These are phyloP conservation scores for Phlegmacium glaucopus DNA, from an alignment of 768 basidiomycete species.

Conservation along the genomic window DNA sequence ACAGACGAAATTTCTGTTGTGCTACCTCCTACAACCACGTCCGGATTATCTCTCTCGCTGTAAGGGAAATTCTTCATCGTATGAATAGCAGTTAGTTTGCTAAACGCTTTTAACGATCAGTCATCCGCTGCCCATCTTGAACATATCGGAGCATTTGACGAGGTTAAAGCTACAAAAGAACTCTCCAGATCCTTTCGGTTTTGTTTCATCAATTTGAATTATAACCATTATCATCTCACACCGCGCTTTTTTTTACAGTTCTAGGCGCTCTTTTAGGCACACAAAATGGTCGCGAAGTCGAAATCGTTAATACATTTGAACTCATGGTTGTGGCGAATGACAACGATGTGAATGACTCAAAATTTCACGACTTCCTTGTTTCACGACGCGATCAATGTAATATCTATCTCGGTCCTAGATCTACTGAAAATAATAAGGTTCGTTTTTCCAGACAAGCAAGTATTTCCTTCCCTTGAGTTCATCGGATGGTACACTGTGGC, in stretches of 20 bases:
- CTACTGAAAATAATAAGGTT: neutral
- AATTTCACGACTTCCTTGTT: slow-evolving; percentile 66
- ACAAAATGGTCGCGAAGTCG: slow-evolving; percentile 91
- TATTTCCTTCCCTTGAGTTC: slow-evolving; percentile 95
- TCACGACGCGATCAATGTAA: slow-evolving; percentile 88
- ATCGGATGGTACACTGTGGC: slow-evolving; percentile 98
- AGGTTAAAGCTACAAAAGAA: slow-evolving; percentile 75
- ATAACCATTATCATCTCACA: slow-evolving; percentile 3
- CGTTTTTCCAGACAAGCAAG: slow-evolving; percentile 79
- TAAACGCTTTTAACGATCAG: slow-evolving; percentile 40
- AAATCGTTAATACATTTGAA: slow-evolving; percentile 97
- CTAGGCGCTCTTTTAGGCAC: slow-evolving; percentile 92
- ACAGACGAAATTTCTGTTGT: slow-evolving; percentile 77
- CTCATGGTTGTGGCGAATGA: slow-evolving; percentile 62
- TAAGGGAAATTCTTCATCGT: slow-evolving; percentile 31
- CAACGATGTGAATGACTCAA: slow-evolving; percentile 55
- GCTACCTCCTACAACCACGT: slow-evolving; percentile 64
- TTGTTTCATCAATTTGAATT: neutral
- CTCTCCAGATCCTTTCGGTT: slow-evolving; percentile 62
- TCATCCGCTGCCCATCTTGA: slow-evolving; percentile 94
- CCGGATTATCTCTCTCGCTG: slow-evolving; percentile 74
- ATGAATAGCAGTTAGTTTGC: neutral
- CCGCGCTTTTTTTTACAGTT: slow-evolving; percentile 52
- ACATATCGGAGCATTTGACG: slow-evolving; percentile 94
- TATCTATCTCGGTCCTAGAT: slow-evolving; percentile 8